These are phyloP conservation scores for Porphyrellus cyaneotinctus DNA, from an alignment of 768 basidiomycete genomes.

Conservation along the genomic window DNA sequence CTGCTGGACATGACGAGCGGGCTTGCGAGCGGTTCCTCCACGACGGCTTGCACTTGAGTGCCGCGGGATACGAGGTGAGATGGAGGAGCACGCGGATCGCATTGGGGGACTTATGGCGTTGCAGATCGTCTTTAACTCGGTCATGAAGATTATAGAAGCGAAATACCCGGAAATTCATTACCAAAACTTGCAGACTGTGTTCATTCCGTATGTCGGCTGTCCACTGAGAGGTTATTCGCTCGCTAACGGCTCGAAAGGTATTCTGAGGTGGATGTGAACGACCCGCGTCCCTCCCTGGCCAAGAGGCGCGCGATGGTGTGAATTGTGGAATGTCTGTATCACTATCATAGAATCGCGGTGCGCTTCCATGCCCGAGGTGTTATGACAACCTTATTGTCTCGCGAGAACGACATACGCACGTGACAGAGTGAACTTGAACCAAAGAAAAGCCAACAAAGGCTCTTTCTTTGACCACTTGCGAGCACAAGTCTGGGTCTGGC, in stretches of 20 bases:
- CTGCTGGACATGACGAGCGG: constrained; percentile 57
- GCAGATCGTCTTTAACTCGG: constrained; percentile 62
- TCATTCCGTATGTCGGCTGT: constrained; percentile 51
- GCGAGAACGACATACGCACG: constrained; percentile 21
- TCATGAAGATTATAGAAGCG: constrained; percentile 53
- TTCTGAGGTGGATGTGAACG: constrained; percentile 17
- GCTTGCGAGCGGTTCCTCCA: constrained; percentile 48
- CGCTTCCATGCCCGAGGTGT: background rate
- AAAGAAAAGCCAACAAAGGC: constrained; percentile 42
- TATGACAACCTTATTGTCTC: constrained; percentile 16
- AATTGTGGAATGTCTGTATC: background rate
- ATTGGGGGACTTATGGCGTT: constrained; percentile 1
- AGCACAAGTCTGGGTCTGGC: background rate
- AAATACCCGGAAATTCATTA: constrained; percentile 67
- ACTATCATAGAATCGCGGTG: background rate
- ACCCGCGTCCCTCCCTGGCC: constrained; percentile 21
- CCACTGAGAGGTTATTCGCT: background rate
- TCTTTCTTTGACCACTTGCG: constrained; percentile 7
- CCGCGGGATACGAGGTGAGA: constrained; percentile 68
- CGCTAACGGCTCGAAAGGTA: constrained; percentile 20
- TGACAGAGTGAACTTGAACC: constrained; percentile 49
- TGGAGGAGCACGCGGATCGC: background rate
- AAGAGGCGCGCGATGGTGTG: constrained; percentile 18
- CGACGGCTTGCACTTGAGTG: constrained; percentile 82
- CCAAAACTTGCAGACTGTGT: constrained; percentile 54